These are phyloP conservation scores for Fusarium succisae DNA, from an alignment of 2,329 filamentous ascomycete species.

Conservation along the genomic window DNA sequence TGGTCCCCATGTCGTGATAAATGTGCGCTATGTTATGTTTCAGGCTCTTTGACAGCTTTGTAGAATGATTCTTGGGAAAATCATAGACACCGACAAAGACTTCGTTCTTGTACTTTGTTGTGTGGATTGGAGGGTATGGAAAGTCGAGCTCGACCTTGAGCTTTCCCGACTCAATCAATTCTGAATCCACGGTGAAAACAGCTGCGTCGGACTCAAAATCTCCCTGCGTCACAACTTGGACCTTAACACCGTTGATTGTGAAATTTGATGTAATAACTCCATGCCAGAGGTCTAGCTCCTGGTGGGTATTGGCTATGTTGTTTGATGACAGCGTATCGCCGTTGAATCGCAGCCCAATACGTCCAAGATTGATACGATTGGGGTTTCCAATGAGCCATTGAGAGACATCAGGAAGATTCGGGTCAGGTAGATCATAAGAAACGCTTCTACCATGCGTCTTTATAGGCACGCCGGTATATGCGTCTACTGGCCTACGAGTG, in stretches of 20 bases:
- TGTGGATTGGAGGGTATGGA: constrained; percentile 53
- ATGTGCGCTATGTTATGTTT: constrained; percentile 44
- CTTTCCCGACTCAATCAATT: constrained; percentile 46
- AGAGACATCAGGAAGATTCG: constrained; percentile 49
- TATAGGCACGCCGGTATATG: constrained; percentile 47
- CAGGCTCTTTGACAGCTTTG: constrained; percentile 33
- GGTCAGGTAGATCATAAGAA: constrained; percentile 51
- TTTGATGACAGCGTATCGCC: constrained; percentile 42
- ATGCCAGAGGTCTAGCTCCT: constrained; percentile 39
- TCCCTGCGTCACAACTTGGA: constrained; percentile 49
- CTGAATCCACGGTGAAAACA: constrained; percentile 49
- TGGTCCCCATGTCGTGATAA: constrained; percentile 50
- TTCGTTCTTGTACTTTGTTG: constrained; percentile 55
- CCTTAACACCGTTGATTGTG: constrained; percentile 40
- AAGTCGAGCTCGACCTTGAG: constrained; percentile 54
- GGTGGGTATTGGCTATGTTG: constrained; percentile 43
- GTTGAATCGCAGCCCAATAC: constrained; percentile 52
- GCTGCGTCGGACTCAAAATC: constrained; percentile 53
- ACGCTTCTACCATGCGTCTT: constrained; percentile 51
- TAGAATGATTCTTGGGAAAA: constrained; percentile 52
- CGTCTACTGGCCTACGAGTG: constrained; percentile 6
- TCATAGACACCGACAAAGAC: constrained; percentile 54
- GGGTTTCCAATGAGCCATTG: constrained; percentile 64
- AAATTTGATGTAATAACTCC: constrained; percentile 50
- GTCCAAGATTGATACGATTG: constrained; percentile 55